Evolutionary conservation across 2,329 filamentous ascomycete species (phyloP), one percentile per base, ranked within the genome.

Genomic region (Claviceps paspali): DNA sequence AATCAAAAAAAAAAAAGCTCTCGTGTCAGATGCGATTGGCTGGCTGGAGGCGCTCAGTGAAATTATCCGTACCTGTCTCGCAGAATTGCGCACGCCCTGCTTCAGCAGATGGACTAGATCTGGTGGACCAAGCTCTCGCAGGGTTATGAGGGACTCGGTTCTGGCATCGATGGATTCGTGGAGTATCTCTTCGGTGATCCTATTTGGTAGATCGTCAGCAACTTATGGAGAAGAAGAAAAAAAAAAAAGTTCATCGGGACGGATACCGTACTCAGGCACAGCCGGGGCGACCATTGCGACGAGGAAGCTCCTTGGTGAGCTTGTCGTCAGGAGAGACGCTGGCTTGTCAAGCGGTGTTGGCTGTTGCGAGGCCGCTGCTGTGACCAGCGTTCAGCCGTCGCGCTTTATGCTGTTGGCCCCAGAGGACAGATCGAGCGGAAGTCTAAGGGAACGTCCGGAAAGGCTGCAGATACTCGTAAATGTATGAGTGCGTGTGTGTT

Each of bases 91-190:
- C 33, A 70, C 59, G 36, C 67, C 65, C 52, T 76, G 72, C 59
- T 95, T 96, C 50, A 94, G 75, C 40, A 98, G 73, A 62, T 98
- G 91, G 28, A 96, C 88, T 21, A 98, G 72, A 60, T 98, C 91
- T 38, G 91, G 91, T 19, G 91, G 91, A 29, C 91, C 91, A 40
- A 98, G 74, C 68, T 98, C 91, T 53, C 91, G 82, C 45, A 98
- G 70, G 33, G 77, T 75, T 47, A 81, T 71, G 28, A 98, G 73
- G 30, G 82, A 82, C 55, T 98, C 91, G 49, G 88, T 93, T 57
- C 91, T 80, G 49, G 86, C 79, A 55, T 95, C 87, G 58, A 95
- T 80, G 36, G 88, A 84, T 50, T 93, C 85, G 54, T 93, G 82
- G 43, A 92, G 72, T 45, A 91, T 75, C 61, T 95, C 86, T 64